Conservation (phyloP, 1,284 basidiomycete species). For the Neonothopanus nambi region DNA sequence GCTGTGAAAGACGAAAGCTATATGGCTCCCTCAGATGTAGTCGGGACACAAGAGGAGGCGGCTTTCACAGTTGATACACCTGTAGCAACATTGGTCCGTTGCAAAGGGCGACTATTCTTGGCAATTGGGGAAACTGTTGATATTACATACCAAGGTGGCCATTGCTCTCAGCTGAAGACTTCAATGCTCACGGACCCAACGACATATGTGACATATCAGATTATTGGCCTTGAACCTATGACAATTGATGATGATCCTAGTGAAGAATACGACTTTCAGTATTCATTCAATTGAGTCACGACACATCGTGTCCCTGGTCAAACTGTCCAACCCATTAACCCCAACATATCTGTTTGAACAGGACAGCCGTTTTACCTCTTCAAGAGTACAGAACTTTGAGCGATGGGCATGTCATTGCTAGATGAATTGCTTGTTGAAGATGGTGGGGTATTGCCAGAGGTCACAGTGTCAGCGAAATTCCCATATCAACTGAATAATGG, state of each 20-base stretch:
- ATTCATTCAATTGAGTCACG: slow-evolving; percentile 13
- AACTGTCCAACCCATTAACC: slow-evolving; percentile 26
- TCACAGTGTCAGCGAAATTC: slow-evolving; percentile 15
- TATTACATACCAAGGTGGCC: slow-evolving; percentile 24
- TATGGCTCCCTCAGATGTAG: background rate
- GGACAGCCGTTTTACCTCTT: slow-evolving; percentile 22
- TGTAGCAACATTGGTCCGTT: slow-evolving; percentile 21
- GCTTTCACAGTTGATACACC: background rate
- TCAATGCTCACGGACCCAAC: slow-evolving; percentile 20
- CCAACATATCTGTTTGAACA: slow-evolving; percentile 13
- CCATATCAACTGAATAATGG: slow-evolving; percentile 24
- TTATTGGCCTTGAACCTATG: slow-evolving; percentile 22
- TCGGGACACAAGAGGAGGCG: background rate
- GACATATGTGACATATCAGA: slow-evolving; percentile 26
- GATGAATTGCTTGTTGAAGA: slow-evolving; percentile 12
- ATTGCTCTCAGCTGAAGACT: slow-evolving; percentile 17
- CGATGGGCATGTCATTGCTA: slow-evolving; percentile 18
- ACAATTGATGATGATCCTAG: no score
- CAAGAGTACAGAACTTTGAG: slow-evolving; percentile 21
- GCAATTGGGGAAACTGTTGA: slow-evolving; percentile 30
- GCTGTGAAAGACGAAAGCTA: background rate
- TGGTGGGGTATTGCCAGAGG: slow-evolving; percentile 14
- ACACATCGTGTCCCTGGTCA: slow-evolving; percentile 17
- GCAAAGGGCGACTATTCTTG: slow-evolving; percentile 23
- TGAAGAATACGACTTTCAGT: slow-evolving; percentile 29